These are phyloP conservation scores for Sporobolus alterniflorus DNA, from an alignment of 202 grass and related monocot species.

Conservation along the genomic window DNA sequence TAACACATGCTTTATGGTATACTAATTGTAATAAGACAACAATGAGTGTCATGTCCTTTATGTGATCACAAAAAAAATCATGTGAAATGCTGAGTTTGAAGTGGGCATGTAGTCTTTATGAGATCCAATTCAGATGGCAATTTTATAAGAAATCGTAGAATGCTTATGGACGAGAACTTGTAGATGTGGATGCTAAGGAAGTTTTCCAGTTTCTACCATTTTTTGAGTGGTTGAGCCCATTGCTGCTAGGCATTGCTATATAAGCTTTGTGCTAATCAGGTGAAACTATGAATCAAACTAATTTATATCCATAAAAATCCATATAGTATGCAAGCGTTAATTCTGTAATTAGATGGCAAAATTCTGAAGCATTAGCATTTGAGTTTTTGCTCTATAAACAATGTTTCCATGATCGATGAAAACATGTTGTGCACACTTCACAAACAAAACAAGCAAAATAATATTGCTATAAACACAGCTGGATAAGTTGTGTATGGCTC, in stretches of 20 bases:
- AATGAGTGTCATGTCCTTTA: conserved; percentile 26
- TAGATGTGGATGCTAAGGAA: neutral
- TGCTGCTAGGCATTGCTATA: neutral
- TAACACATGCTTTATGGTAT: neutral
- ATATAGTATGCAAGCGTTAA: neutral
- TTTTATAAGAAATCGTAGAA: neutral
- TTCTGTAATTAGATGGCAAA: neutral
- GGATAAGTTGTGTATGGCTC: neutral
- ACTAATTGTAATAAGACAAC: conserved; percentile 42
- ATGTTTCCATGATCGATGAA: neutral
- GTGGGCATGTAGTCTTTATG: conserved; percentile 8
- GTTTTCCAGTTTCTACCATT: neutral
- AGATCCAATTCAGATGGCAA: neutral
- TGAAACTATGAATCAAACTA: neutral
- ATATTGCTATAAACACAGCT: neutral
- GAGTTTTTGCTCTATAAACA: neutral
- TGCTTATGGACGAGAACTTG: neutral
- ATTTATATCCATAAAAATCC: neutral
- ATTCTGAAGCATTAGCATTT: neutral
- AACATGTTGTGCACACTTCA: neutral
- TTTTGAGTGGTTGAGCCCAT: neutral
- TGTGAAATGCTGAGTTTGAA: neutral
- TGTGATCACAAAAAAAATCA: neutral
- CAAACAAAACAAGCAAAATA: neutral
- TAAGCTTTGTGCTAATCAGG: neutral